A percentile compares a stretch with the other conserved stretches of the same genome.
Evolutionary conservation across 1,284 basidiomycete genomes (phyloP).

Genomic region (Bothia castanella): DNA sequence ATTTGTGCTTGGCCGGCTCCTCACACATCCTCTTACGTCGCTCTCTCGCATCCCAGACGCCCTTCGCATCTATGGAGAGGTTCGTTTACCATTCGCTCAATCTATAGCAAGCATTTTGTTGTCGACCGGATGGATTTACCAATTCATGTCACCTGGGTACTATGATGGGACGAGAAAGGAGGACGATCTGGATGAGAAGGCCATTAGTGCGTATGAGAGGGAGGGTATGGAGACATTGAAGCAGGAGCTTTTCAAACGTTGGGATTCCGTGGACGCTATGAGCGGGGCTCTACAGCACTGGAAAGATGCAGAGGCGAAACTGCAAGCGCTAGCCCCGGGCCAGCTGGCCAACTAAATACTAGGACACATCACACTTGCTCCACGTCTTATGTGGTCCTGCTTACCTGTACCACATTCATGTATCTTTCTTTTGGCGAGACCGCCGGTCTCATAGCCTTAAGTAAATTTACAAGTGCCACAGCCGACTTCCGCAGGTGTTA

Average conservation of each 20-base stretch:
- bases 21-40: slow-evolving; percentile 14
- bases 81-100: slow-evolving; percentile 24
- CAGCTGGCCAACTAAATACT: too few relatives aligned
- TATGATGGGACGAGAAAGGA: slow-evolving; percentile 20
- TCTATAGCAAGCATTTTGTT: not conserved
- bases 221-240: slow-evolving; percentile 13
- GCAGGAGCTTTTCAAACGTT: slow-evolving; percentile 5
- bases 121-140: slow-evolving; percentile 9
- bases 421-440: too few relatives aligned
- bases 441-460: too few relatives aligned
- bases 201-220: slow-evolving; percentile 5
- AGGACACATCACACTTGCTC: too few relatives aligned
- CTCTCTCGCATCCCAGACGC: slow-evolving; percentile 18
- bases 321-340: not conserved
- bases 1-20: too few relatives aligned
- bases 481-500: too few relatives aligned
- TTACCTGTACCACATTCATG: too few relatives aligned
- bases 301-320: slow-evolving; percentile 3
- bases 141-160: slow-evolving; percentile 16
- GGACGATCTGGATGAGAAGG: slow-evolving; percentile 12
- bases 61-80: slow-evolving; percentile 28
- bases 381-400: too few relatives aligned
- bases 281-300: not conserved
- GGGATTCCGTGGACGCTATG: slow-evolving; percentile 1
- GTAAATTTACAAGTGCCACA: too few relatives aligned